Evolutionary conservation across 2,329 filamentous ascomycete species (phyloP), one percentile per base, ranked within the genome.

Genomic region (Alternaria infectoria): DNA sequence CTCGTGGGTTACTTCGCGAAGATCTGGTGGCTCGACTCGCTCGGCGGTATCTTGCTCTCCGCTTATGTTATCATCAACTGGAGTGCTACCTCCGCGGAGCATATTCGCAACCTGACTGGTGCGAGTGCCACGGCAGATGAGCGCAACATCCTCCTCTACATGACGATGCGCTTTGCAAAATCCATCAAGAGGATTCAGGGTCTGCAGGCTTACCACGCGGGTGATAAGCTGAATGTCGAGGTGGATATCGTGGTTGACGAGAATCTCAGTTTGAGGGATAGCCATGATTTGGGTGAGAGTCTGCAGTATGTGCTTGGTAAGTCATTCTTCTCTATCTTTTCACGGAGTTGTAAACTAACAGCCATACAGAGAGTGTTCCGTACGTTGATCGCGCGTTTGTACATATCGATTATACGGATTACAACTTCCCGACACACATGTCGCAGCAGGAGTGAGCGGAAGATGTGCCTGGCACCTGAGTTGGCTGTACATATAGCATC

Each of bases 91-190:
- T 91, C 90, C 0, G 84, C 87, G 45, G 88, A 91, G 66, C 93
- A 96, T 75, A 93, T 96, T 74, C 89, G 91, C 75, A 93, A 95
- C 73, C 82, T 96, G 28, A 92, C 90, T 0, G 93, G 93, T 17
- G 91, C 91, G 70, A 91, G 91, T 0, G 92, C 92, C 6, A 89
- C 89, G 1, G 90, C 92, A 0, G 92, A 95, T 71, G 90, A 96
- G 82, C 87, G 93, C 28, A 97, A 96, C 75, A 88, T 97, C 50
- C 81, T 97, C 21, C 85, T 97, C 1, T 97, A 97, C 81, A 86
- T 97, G 70, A 96, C 93, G 2, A 97, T 97, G 91, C 91, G 94
- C 19, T 97, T 97, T 76, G 93, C 93, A 49, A 93, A 91, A 69
- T 91, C 91, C 12, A 96, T 97, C 75, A 89, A 88, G 74, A 90